Base-by-base conservation (phyloP, 805 yeast species). In the Wickerhamiella domercqiae region DNA sequence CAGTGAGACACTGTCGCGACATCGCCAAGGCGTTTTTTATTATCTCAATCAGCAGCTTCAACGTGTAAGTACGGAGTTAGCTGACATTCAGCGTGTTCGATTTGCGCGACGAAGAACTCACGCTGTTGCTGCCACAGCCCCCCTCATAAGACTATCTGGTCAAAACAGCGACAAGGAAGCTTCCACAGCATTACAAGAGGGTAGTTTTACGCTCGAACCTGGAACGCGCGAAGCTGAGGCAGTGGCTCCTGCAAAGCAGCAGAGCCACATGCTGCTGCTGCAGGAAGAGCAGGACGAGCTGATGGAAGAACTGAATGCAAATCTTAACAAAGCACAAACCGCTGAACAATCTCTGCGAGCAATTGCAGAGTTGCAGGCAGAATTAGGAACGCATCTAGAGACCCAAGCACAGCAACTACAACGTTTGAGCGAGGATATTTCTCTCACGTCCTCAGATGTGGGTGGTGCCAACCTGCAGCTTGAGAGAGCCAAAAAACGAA, bases 311-410 rank as follows among this genome's bases (percentile, higher is more conserved):
- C 53, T 61, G 29, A 55, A 53, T 35, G 48, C 51, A 14, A 51
- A 57, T 7, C 51, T 59, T 15, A 55, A 52, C 31, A 56, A 60
- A 40, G 63, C 62, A 3, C 48, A 52, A 30, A 48, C 48, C 28
- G 65, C 64, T 2, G 66, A 61, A 43, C 51, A 49, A 45, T 56
- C 64, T 20, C 50, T 62, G 46, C 47, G 49, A 16, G 94, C 82
- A 50, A 76, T 86, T 31, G 68, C 84, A 1, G 70, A 75, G 38
- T 56, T 86, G 43, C 87, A 84, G 50, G 64, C 75, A 18, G 90
- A 81, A 50, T 62, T 84, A 38, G 67, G 81, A 9, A 63, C 75
- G 38, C 93, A 86, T 52, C 62, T 84, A 34, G 70, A 71, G 18
- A 55, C 71, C 1, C 96, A 84, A 56, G 72, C 78, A 4, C 78